Evolutionary conservation across 495 filamentous ascomycete species (phyloP).

Genomic region (Penicillium riverlandense): DNA sequence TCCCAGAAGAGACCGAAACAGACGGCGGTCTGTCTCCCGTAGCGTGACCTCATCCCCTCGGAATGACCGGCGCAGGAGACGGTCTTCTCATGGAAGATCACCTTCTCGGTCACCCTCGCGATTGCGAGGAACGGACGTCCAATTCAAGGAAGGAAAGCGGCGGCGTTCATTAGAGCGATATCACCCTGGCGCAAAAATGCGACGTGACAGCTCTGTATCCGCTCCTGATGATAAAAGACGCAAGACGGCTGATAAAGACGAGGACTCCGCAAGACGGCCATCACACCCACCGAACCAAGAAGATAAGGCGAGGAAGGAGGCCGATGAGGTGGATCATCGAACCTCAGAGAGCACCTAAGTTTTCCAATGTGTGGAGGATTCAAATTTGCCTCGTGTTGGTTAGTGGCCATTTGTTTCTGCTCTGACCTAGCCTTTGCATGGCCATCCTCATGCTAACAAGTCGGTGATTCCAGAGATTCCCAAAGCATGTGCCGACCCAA

Average conservation of each 20-base stretch:
- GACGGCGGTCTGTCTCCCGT: conserved; percentile 35
- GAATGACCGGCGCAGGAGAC: conserved; percentile 20
- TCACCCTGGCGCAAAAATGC: conserved; percentile 39
- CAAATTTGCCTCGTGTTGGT: background rate
- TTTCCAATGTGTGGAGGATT: background rate
- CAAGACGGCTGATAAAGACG: conserved; percentile 54
- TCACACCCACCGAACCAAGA: conserved; percentile 16
- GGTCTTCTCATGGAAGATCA: conserved; percentile 30
- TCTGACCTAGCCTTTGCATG: no score
- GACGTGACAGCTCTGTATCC: conserved; percentile 47
- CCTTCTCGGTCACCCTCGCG: conserved; percentile 42
- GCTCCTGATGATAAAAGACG: conserved; percentile 42
- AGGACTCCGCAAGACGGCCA: conserved; percentile 42
- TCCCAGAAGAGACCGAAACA: conserved; percentile 47
- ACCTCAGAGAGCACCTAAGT: conserved; percentile 9
- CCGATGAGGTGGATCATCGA: conserved; percentile 46
- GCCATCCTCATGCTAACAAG: no score
- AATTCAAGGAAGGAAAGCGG: conserved; percentile 41
- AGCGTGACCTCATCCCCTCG: conserved; percentile 36
- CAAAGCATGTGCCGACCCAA: conserved; percentile 5
- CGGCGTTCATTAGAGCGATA: conserved; percentile 48
- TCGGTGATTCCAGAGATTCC: background rate
- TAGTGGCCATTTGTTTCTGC: background rate
- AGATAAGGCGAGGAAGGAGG: conserved; percentile 17
- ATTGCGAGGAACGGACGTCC: conserved; percentile 15